Percentiles rank a stretch among this genome's conserved stretches.
Evolutionary conservation across 75 land plant genomes (phyloP).

Genomic region (Pseudotsuga menziesii): DNA sequence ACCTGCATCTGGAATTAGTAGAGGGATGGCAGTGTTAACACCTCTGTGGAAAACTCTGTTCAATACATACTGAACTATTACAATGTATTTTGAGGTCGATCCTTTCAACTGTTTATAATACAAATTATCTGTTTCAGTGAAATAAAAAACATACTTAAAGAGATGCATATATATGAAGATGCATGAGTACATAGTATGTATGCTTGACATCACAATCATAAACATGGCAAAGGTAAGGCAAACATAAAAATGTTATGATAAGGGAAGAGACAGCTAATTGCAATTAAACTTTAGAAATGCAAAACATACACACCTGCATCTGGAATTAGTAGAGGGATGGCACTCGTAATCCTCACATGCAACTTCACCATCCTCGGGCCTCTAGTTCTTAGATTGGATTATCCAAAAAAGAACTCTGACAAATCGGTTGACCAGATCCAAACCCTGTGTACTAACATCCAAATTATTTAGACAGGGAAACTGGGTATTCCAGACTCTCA

Average conservation of each 20-base stretch:
- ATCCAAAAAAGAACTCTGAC: not conserved
- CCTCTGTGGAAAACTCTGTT: too few species aligned
- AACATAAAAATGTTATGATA: not conserved
- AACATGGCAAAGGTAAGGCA: not conserved
- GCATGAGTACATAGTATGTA: not conserved
- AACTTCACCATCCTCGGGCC: not conserved
- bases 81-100: too few species aligned
- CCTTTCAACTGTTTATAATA: too few species aligned
- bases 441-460: not conserved
- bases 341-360: not conserved
- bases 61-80: too few species aligned
- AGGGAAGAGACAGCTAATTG: not conserved
- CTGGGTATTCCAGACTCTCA: not conserved
- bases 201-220: not conserved
- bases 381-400: slow-evolving; percentile 5
- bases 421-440: not conserved
- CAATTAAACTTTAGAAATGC: not conserved
- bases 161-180: not conserved
- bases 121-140: too few species aligned
- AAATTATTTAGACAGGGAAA: not conserved
- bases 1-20: not conserved
- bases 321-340: not conserved
- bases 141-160: not conserved
- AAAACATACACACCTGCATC: not conserved
- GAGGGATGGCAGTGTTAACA: not conserved